Conservation (phyloP, 1,284 basidiomycete genomes). For the Meira miltonrushii region DNA sequence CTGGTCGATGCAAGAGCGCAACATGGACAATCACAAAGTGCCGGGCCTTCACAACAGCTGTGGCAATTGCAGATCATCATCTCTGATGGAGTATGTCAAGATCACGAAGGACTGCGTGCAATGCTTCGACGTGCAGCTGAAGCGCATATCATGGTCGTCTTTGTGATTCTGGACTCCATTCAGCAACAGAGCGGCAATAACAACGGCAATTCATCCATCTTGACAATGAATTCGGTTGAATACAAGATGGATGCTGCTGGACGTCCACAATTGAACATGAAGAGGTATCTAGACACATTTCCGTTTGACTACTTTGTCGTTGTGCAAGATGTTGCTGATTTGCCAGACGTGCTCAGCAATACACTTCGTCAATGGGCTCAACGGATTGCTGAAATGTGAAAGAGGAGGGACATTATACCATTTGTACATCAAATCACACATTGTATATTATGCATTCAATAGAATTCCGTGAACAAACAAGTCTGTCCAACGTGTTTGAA, state of each 20-base stretch:
- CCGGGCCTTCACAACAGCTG: constrained; percentile 61
- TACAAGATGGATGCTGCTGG: constrained; percentile 69
- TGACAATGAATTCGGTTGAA: constrained; percentile 86
- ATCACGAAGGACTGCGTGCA: constrained; percentile 77
- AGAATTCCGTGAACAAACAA: too few relatives aligned
- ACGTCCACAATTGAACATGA: constrained; percentile 77
- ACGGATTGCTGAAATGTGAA: constrained; percentile 8
- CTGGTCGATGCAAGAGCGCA: constrained; percentile 60
- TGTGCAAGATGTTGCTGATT: constrained; percentile 78
- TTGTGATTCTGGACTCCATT: constrained; percentile 75
- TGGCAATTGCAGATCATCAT: constrained; percentile 99
- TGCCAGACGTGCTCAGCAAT: constrained; percentile 85
- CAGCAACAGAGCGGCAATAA: constrained; percentile 53
- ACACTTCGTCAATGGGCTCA: constrained; percentile 77
- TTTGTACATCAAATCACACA: too few relatives aligned
- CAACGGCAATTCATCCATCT: constrained; percentile 61
- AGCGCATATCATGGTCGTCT: constrained; percentile 91
- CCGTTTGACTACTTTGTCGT: constrained; percentile 98
- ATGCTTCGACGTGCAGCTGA: constrained; percentile 80
- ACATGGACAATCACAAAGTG: not conserved
- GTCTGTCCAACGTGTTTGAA: too few relatives aligned
- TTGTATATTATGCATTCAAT: too few relatives aligned
- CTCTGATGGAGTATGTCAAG: constrained; percentile 88
- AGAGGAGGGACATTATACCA: not conserved
- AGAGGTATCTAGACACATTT: constrained; percentile 84